Conservation (phyloP, 805 yeast genomes). For the Pichia ethanolica region DNA sequence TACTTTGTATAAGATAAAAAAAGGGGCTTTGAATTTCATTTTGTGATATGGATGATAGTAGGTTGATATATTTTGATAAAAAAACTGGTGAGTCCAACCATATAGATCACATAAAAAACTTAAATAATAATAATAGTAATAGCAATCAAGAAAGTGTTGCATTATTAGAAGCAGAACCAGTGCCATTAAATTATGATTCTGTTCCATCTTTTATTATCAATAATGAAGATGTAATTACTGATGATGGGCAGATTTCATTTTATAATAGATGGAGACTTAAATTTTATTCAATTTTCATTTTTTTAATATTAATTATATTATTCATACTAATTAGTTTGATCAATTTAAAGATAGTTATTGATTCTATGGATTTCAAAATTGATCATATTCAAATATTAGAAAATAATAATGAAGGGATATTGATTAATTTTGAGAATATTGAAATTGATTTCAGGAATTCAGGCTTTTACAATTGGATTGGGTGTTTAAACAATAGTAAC, state of each 20-base stretch:
- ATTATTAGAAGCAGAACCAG: slow-evolving; percentile 2
- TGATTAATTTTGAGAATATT: background rate
- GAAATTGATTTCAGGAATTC: background rate
- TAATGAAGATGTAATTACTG: background rate
- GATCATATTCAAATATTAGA: background rate
- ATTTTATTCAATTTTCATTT: background rate
- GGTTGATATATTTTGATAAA: background rate
- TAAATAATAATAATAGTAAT: background rate
- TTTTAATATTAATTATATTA: background rate
- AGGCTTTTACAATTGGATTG: slow-evolving; percentile 2
- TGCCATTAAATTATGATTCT: background rate
- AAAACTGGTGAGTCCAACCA: background rate
- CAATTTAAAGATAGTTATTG: background rate
- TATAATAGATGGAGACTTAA: background rate
- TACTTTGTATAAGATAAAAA: too few species aligned
- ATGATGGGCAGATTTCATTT: background rate
- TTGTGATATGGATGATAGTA: too few species aligned
- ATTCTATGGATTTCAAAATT: background rate
- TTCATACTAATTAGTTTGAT: background rate
- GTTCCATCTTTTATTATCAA: background rate
- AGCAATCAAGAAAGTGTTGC: background rate
- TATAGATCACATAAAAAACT: background rate
- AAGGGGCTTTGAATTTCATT: too few species aligned
- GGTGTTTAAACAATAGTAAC: background rate
- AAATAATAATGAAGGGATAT: background rate